These are phyloP conservation scores for Phytopythium boreale DNA, from an alignment of 352 stramenopile genomes.

Conservation along the genomic window DNA sequence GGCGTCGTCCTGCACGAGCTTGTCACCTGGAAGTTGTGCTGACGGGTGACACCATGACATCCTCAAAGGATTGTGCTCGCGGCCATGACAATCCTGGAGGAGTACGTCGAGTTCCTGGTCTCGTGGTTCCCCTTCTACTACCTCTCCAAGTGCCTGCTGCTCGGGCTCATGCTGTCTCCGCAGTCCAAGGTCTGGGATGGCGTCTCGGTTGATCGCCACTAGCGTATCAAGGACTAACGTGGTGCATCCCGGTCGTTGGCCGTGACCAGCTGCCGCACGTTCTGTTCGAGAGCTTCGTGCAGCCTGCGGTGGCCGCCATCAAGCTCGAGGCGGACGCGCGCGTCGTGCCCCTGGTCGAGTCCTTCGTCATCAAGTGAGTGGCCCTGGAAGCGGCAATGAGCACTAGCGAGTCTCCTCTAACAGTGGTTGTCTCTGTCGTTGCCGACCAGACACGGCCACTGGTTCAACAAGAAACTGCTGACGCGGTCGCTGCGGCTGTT, in stretches of 20 bases:
- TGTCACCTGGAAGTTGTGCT: neutral
- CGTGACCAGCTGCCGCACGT: slow-evolving; percentile 48
- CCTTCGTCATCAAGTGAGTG: slow-evolving; percentile 47
- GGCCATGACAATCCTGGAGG: slow-evolving; percentile 48
- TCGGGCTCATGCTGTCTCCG: slow-evolving; percentile 53
- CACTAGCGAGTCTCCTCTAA: neutral
- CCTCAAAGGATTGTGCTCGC: slow-evolving; percentile 51
- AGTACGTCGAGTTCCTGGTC: slow-evolving; percentile 69
- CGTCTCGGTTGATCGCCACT: neutral
- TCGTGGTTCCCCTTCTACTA: slow-evolving; percentile 80
- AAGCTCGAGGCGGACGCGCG: slow-evolving; percentile 42
- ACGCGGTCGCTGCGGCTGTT: slow-evolving; percentile 47
- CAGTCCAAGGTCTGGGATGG: slow-evolving; percentile 42
- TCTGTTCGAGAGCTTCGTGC: slow-evolving; percentile 63
- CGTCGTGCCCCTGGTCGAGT: slow-evolving; percentile 51
- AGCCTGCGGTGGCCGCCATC: slow-evolving; percentile 33
- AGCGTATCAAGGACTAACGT: neutral
- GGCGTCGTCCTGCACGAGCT: no score
- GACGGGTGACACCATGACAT: neutral
- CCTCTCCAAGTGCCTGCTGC: slow-evolving; percentile 62
- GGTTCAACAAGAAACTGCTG: slow-evolving; percentile 61
- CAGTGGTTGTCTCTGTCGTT: neutral
- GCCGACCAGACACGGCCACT: slow-evolving; percentile 47
- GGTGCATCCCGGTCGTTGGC: neutral
- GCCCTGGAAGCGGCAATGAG: neutral